These are phyloP conservation scores for Exophiala aquamarina DNA, from an alignment of 2,329 filamentous ascomycete genomes.

Conservation along the genomic window DNA sequence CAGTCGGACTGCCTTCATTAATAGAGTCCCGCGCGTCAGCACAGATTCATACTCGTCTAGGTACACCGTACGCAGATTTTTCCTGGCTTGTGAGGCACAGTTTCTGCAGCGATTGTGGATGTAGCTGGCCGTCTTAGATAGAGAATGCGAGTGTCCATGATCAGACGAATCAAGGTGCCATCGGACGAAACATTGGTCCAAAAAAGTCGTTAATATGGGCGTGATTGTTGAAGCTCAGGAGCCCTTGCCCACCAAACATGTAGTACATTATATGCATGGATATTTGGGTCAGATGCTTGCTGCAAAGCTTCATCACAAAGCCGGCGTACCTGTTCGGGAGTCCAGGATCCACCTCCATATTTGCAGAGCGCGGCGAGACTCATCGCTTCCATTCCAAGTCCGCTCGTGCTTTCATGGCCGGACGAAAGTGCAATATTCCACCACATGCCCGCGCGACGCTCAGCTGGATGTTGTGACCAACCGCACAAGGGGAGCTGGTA, in stretches of 20 bases:
- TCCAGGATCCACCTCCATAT: conserved; percentile 55
- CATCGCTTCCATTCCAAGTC: conserved; percentile 61
- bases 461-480: conserved; percentile 65
- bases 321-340: conserved; percentile 60
- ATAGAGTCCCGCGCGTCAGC: no score
- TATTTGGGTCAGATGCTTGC: conserved; percentile 67
- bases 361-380: conserved; percentile 72
- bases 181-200: no score
- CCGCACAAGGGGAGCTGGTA: conserved; percentile 72
- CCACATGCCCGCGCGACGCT: conserved; percentile 73
- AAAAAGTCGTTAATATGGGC: no score
- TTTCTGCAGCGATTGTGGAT: no score
- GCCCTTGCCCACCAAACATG: conserved; percentile 37
- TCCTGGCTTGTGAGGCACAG: no score
- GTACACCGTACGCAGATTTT: no score
- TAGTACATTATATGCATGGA: conserved; percentile 66
- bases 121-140: no score
- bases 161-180: no score
- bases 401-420: conserved; percentile 40
- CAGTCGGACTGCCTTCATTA: no score
- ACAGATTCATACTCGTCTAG: no score
- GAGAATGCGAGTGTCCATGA: no score
- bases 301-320: conserved; percentile 63
- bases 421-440: conserved; percentile 77
- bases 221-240: conserved; percentile 1